A percentile compares a stretch with the other conserved stretches of the same genome.
These are phyloP conservation scores for Plicaturopsis crispa DNA, from an alignment of 768 basidiomycete genomes.

Conservation along the genomic window DNA sequence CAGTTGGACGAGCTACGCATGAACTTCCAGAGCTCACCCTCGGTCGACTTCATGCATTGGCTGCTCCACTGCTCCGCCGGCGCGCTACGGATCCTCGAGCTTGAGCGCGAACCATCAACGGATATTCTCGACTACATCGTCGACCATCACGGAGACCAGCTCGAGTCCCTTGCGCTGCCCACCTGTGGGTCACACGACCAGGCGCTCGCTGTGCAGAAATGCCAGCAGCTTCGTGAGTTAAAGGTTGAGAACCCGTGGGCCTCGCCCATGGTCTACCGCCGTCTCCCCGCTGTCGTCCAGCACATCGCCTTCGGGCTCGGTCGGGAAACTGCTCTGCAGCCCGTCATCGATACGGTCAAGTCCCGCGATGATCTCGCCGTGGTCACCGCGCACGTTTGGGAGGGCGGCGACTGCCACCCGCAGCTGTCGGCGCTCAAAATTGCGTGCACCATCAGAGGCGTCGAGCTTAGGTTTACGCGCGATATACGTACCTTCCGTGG, in stretches of 20 bases:
- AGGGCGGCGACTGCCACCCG: slow-evolving; percentile 40
- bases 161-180: slow-evolving; percentile 53
- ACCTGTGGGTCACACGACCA: slow-evolving; percentile 42
- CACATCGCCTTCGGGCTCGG: slow-evolving; percentile 59
- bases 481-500: slow-evolving; percentile 48
- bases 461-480: slow-evolving; percentile 42
- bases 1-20: slow-evolving; percentile 47
- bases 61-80: slow-evolving; percentile 51
- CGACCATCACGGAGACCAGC: slow-evolving; percentile 35
- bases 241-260: slow-evolving; percentile 47
- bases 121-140: slow-evolving; percentile 50
- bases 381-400: slow-evolving; percentile 49
- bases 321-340: slow-evolving; percentile 43
- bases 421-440: slow-evolving; percentile 50
- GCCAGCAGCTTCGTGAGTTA: slow-evolving; percentile 43
- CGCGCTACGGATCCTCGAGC: slow-evolving; percentile 44
- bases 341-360: slow-evolving; percentile 50
- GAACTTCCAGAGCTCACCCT: slow-evolving; percentile 59
- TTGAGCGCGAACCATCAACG: slow-evolving; percentile 52
- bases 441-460: slow-evolving; percentile 55
- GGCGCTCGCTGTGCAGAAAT: slow-evolving; percentile 36
- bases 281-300: slow-evolving; percentile 39
- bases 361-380: slow-evolving; percentile 32
- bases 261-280: slow-evolving; percentile 36
- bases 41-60: slow-evolving; percentile 61